phyloP scores from a whole-genome alignment of 176 grass and related monocot species.

The Calamus simplicifolius region DNA sequence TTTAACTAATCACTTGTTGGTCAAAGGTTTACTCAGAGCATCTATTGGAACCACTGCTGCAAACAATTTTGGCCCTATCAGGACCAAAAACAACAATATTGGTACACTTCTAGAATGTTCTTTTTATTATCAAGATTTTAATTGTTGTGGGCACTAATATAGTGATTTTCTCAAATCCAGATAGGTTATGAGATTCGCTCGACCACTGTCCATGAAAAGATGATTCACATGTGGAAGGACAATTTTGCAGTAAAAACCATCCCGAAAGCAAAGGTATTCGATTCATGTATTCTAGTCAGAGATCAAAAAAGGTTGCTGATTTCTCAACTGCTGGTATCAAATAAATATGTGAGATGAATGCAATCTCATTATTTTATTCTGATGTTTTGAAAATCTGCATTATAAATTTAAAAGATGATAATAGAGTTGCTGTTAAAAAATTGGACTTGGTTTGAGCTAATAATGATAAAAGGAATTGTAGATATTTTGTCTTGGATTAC shows the following conservation, averaged over 20 bases:
- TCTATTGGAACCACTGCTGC: slow-evolving; percentile 60
- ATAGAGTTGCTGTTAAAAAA: too few species aligned
- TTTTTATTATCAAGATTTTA: slow-evolving; percentile 4
- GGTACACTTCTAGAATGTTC: slow-evolving; percentile 16
- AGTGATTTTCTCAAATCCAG: slow-evolving; percentile 22
- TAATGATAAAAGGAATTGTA: too few species aligned
- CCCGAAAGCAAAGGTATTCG: slow-evolving; percentile 64
- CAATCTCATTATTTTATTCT: neutral
- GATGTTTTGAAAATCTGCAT: too few species aligned
- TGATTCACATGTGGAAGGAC: slow-evolving; percentile 85
- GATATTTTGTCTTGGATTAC: too few species aligned
- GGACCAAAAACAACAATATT: slow-evolving; percentile 72
- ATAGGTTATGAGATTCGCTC: slow-evolving; percentile 88
- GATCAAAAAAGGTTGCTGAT: neutral
- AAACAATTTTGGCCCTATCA: slow-evolving; percentile 85
- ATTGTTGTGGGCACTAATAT: neutral
- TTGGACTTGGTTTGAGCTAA: too few species aligned
- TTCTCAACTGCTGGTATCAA: neutral
- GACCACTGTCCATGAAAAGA: slow-evolving; percentile 66
- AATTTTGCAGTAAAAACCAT: slow-evolving; percentile 68
- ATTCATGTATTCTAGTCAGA: too few species aligned
- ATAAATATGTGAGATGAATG: neutral
- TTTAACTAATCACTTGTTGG: neutral
- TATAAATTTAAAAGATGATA: too few species aligned
- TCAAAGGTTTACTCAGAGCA: slow-evolving; percentile 85